Evolutionary conservation across 257 asterid species (phyloP), one percentile per base, ranked within the genome.

Genomic region (Misopates orontium): DNA sequence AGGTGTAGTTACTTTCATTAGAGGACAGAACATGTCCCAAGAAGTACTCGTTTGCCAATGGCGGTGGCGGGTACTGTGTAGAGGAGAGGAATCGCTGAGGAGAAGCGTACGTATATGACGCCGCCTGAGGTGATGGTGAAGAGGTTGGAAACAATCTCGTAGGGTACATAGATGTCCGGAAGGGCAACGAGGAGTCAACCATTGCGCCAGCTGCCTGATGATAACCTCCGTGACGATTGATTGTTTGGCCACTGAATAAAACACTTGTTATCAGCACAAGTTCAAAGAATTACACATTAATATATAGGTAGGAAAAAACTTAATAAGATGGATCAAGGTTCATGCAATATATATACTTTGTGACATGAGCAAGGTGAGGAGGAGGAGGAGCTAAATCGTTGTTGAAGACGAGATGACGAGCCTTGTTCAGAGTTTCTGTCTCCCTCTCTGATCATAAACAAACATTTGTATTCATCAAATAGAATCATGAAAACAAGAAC

Each of bases 341-440:
- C n/a, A n/a, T n/a, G n/a, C n/a, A n/a, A n/a, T n/a, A 39, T 23
- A 18, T 54, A 10, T 83, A 80, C 86, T 79, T 60, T 59, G 89
- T 62, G 13, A 72, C 81, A 48, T 73, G 89, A 79, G 95, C 85
- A 23, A 84, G 66, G 70, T n/a, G n/a, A n/a, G n/a, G n/a, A n/a
- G 84, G 89, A 44, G 67, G 73, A 6, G 83, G 96, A 54, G 88
- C 83, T 31, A 89, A 63, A 73, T 92, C 98, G 69, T 79, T 93
- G 10, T 78, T 79, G 84, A 84, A 86, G 39, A 93, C 97, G 63
- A 93, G 88, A 28, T 89, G 96, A 49, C 98, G 95, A 61, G 98
- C 98, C 74, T 85, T 87, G 84, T 90, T 87, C 77, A 93, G 74
- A 11, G 96, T 89, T 71, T 93, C 98, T 15, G 97, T 87, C 87